Base-by-base conservation (phyloP, 108 stramenopile genomes). In the Conticribra guillardii region DNA sequence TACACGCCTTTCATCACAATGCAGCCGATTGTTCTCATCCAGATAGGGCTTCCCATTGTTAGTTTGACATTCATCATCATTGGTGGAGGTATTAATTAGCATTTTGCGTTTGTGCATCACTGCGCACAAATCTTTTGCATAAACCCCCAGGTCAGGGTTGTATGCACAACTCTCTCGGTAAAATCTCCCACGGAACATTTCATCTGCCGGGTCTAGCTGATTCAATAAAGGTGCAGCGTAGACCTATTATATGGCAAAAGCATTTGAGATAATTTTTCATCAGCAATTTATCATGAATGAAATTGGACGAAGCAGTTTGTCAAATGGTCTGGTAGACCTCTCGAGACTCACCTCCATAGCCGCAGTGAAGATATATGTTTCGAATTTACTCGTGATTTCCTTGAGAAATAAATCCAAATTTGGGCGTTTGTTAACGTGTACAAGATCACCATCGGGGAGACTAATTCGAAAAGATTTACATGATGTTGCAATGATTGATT, bases 351-450 rank as follows among this genome's bases (percentile, higher is more conserved):
- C 71, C 44, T 89, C 84, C 91, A 98, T 95, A 3, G 97, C 96
- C 5, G 99, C 99, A 11, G 99, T 99, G 74, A 98, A 99, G 29
- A 98, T 89, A 64, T 97, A 91, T 41, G 96, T 95, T 51, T 97
- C 95, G 64, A 92, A 98, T 64, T 76, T 82, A 7, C 64, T 67
- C 18, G 90, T 88, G 3, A 94, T 86, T 34, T 81, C 71, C 48
- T 77, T 64, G 44, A 99, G 67, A 76, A 99, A 99, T 15, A 88
- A 73, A 45, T 95, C 92, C 33, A 99, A 76, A 68, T 90, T 87
- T 4, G 99, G 99, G 7, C 99, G 83, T 73, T 98, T 95, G 70
- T 98, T 91, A 16, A 98, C 97, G 47, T 90, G 82, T 17, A 97
- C 99, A 67, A 85, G 67, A 61, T 91, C 92, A n/a, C 86, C 90